Conservation (phyloP, 1,139 yeast genomes). For the Pichiaceae sp. region DNA sequence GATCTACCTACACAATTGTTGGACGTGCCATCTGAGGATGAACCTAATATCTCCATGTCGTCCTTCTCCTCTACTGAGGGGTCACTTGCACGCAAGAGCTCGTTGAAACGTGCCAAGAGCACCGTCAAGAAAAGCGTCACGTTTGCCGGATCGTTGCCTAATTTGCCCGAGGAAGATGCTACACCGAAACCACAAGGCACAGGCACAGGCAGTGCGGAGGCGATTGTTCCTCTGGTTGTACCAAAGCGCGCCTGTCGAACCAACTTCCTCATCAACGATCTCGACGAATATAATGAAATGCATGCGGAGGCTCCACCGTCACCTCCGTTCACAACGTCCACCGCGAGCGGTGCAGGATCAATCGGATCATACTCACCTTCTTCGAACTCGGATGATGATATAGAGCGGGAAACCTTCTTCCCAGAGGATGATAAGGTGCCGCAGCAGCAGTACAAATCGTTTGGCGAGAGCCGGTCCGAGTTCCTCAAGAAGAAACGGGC, state of each 20-base stretch:
- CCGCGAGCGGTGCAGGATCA: slow-evolving; percentile 11
- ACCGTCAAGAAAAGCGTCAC: slow-evolving; percentile 21
- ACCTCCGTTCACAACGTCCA: slow-evolving; percentile 10
- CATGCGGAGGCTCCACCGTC: slow-evolving; percentile 17
- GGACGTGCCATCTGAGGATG: not conserved
- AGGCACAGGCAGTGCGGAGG: slow-evolving; percentile 23
- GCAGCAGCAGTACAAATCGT: slow-evolving; percentile 1
- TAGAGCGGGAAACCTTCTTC: not conserved
- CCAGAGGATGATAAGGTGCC: not conserved
- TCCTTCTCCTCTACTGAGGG: not conserved
- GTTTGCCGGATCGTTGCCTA: slow-evolving; percentile 15
- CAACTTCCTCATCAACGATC: slow-evolving; percentile 23
- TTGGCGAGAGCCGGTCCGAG: slow-evolving; percentile 7
- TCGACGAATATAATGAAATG: slow-evolving; percentile 17
- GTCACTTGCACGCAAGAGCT: slow-evolving; percentile 17
- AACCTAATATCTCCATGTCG: not conserved
- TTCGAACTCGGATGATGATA: slow-evolving; percentile 7
- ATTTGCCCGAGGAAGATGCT: not conserved
- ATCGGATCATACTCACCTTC: slow-evolving; percentile 21
- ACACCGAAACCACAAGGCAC: slow-evolving; percentile 1
- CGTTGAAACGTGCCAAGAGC: slow-evolving; percentile 19
- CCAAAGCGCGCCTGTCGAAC: slow-evolving; percentile 24
- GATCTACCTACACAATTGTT: too few relatives aligned
- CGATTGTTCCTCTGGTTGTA: slow-evolving; percentile 30
- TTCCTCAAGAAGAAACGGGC: slow-evolving; percentile 5